Conservation (phyloP, 1,284 basidiomycete species). For the Thecaphora frezii region DNA sequence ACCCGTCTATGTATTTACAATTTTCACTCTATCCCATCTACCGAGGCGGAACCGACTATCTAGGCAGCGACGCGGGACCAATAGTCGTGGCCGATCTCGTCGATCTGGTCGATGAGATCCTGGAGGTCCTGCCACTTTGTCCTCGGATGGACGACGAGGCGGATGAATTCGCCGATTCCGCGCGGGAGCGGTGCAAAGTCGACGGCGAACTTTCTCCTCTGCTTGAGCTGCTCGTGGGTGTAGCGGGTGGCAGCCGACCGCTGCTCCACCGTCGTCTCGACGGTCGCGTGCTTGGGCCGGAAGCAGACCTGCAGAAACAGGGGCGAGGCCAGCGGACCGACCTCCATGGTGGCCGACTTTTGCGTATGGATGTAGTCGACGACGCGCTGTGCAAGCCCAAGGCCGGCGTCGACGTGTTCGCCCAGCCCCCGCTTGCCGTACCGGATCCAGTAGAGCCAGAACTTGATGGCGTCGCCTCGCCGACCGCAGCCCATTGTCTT, state of each 20-base stretch:
- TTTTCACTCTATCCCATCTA: too few species aligned
- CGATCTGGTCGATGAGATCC: constrained; percentile 40
- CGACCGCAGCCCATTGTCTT: constrained; percentile 60
- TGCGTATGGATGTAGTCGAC: constrained; percentile 24
- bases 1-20: too few species aligned
- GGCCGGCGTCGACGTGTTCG: constrained; percentile 47
- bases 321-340: constrained; percentile 40
- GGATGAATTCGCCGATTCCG: constrained; percentile 39
- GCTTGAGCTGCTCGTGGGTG: constrained; percentile 24
- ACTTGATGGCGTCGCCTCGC: constrained; percentile 60
- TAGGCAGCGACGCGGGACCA: constrained; percentile 9
- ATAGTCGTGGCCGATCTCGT: constrained; percentile 23
- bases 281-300: constrained; percentile 20
- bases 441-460: constrained; percentile 60
- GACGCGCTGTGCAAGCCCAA: constrained; percentile 27
- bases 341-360: constrained; percentile 28
- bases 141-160: constrained; percentile 50
- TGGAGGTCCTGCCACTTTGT: constrained; percentile 31
- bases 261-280: constrained; percentile 7
- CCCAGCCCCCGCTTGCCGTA: constrained; percentile 57
- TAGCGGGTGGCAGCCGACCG: constrained; percentile 17
- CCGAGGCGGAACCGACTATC: neutral
- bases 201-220: constrained; percentile 41
- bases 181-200: constrained; percentile 51
- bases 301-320: constrained; percentile 55